phyloP scores from a whole-genome alignment of 305 asterid species.

The Fraxinus latifolia region DNA sequence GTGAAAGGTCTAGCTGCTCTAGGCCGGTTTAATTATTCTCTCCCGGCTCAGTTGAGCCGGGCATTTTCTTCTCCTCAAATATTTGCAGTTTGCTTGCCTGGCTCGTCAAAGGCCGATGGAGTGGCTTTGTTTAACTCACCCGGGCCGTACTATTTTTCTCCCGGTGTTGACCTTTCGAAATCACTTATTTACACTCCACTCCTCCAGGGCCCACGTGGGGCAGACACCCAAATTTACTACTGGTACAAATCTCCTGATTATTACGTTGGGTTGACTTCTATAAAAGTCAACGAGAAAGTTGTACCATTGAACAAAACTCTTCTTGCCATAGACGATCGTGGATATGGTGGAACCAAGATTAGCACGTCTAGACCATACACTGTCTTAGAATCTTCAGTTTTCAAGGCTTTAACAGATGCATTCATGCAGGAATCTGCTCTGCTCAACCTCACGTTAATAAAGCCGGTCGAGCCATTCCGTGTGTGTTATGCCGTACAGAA shows the following conservation, averaged over 20 bases:
- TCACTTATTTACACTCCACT: conserved; percentile 30
- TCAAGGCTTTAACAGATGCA: conserved; percentile 25
- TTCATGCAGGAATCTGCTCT: conserved; percentile 33
- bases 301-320: conserved; percentile 31
- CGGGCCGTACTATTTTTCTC: conserved; percentile 30
- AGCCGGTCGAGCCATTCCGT: conserved; percentile 32
- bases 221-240: conserved; percentile 9
- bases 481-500: conserved; percentile 29
- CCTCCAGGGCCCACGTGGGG: conserved; percentile 18
- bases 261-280: conserved; percentile 39
- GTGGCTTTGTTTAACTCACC: conserved; percentile 26
- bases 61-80: conserved; percentile 22
- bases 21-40: conserved; percentile 34
- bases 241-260: conserved; percentile 41
- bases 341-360: conserved; percentile 48
- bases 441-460: conserved; percentile 23
- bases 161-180: conserved; percentile 16
- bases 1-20: conserved; percentile 45
- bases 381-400: conserved; percentile 30
- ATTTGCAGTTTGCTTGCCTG: conserved; percentile 26
- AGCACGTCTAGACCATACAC: conserved; percentile 41
- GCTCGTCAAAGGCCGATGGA: conserved; percentile 1
- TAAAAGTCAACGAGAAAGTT: conserved; percentile 29
- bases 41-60: conserved; percentile 36
- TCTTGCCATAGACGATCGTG: conserved; percentile 31